phyloP scores from a whole-genome alignment of 106 monocot genomes.

The Agapanthus africanus region DNA sequence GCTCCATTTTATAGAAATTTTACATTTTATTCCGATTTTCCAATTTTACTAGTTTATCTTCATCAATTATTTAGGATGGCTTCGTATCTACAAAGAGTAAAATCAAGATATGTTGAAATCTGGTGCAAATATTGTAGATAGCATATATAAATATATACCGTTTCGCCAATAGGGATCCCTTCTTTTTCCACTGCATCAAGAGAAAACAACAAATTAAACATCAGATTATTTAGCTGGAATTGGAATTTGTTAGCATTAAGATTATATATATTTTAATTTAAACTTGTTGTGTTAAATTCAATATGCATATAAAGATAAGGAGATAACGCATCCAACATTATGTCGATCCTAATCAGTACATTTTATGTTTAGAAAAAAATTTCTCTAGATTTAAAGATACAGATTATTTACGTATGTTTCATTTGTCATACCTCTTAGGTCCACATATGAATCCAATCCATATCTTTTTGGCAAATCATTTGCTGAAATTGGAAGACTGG shows the following conservation, averaged over 20 bases:
- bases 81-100: neutral
- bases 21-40: too few species aligned
- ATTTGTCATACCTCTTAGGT: neutral
- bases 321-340: too few species aligned
- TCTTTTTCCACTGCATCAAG: neutral
- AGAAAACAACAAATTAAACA: neutral
- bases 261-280: neutral
- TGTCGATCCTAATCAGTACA: too few species aligned
- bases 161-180: neutral
- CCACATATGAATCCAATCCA: neutral
- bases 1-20: too few species aligned
- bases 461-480: neutral
- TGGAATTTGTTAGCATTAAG: neutral
- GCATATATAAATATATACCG: constrained; percentile 1
- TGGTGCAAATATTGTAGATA: neutral
- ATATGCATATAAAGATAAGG: neutral
- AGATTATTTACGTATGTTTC: neutral
- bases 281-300: neutral
- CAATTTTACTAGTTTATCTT: too few species aligned
- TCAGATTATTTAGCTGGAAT: neutral
- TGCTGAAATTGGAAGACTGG: neutral
- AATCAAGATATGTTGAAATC: neutral
- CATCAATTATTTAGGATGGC: too few species aligned
- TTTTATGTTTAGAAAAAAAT: too few species aligned
- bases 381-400: neutral